phyloP scores from a whole-genome alignment of 352 stramenopile genomes.

The Elongisporangium undulatum region DNA sequence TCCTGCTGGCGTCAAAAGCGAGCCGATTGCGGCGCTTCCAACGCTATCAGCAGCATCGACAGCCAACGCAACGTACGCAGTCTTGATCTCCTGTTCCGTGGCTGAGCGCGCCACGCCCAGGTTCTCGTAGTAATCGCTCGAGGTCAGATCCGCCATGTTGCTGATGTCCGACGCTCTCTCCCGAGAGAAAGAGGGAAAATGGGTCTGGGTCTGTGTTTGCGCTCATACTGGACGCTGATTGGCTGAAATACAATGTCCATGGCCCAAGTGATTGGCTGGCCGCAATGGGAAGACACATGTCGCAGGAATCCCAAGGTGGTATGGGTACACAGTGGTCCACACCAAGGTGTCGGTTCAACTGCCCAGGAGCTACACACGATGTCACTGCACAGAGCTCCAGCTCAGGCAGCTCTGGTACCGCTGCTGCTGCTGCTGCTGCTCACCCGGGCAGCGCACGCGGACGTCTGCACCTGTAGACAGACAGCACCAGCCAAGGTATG shows the following conservation, averaged over 20 bases:
- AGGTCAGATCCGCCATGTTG: constrained; percentile 43
- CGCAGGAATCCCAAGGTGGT: background rate
- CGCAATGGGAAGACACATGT: background rate
- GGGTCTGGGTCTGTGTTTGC: background rate
- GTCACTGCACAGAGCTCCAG: background rate
- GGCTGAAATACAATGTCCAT: background rate
- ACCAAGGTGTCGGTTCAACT: background rate
- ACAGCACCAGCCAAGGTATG: constrained; percentile 5
- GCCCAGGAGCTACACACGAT: background rate
- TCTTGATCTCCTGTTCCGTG: constrained; percentile 81
- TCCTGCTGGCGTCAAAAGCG: background rate
- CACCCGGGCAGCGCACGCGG: background rate
- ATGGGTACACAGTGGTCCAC: background rate
- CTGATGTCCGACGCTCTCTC: constrained; percentile 1
- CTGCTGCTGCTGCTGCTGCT: background rate
- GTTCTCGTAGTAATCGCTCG: constrained; percentile 86
- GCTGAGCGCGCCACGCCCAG: constrained; percentile 62
- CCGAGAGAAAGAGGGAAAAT: constrained; percentile 4
- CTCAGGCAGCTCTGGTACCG: background rate
- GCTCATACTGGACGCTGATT: background rate
- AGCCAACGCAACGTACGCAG: constrained; percentile 41
- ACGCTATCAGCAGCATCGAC: background rate
- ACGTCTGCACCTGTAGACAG: constrained; percentile 1
- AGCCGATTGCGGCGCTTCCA: background rate
- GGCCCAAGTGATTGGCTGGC: background rate